Percentiles rank a stretch among this genome's conserved stretches.
These are phyloP conservation scores for Citrus unshiu DNA, from an alignment of 345 rosid genomes.

Conservation along the genomic window DNA sequence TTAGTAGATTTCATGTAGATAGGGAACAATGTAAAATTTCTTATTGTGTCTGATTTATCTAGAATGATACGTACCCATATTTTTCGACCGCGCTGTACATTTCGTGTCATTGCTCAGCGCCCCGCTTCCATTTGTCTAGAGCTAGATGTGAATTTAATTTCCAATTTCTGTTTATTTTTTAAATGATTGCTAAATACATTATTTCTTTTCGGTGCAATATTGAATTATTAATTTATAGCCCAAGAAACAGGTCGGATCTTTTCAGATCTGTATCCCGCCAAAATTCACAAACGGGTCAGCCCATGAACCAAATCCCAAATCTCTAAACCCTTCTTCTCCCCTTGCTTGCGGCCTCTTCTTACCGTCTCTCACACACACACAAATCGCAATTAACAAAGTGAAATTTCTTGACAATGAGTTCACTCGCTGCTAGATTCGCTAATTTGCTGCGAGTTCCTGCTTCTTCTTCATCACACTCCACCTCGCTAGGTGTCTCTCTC, in stretches of 20 bases:
- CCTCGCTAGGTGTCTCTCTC: constrained; percentile 29
- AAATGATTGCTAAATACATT: no score
- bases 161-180: no score
- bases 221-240: no score
- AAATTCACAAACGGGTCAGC: not conserved
- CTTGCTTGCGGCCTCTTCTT: not conserved
- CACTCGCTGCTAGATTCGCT: constrained; percentile 27
- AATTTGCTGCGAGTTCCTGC: constrained; percentile 24
- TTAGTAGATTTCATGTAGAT: no score
- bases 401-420: constrained; percentile 24
- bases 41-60: no score
- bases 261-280: no score
- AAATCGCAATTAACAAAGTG: not conserved
- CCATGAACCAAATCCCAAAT: not conserved
- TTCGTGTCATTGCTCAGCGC: not conserved
- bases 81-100: not conserved
- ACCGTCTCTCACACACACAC: not conserved
- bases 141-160: not conserved
- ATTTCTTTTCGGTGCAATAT: no score
- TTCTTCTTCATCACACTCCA: constrained; percentile 1
- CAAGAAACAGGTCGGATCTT: no score
- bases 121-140: not conserved
- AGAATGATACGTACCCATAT: no score
- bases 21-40: no score
- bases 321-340: constrained; percentile 25